Base-by-base conservation (phyloP, 495 filamentous ascomycete genomes). In the Annulohypoxylon maeteangense region DNA sequence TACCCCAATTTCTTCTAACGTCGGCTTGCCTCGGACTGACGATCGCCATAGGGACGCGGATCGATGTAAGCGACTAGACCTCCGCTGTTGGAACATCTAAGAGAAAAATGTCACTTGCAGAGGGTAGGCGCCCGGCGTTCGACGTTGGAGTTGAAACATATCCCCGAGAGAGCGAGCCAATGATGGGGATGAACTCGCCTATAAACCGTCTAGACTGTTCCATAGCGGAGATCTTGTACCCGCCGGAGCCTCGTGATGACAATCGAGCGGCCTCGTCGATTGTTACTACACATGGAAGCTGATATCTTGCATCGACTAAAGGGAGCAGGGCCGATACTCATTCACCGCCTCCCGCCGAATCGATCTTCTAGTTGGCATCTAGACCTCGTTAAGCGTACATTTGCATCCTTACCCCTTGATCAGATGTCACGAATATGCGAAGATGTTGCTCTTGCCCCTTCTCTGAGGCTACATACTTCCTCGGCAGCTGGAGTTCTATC, bases 11-110 rank as follows among this genome's bases (percentile, higher is more conserved):
- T 40, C 7, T 55, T 23, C 14, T 44, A 7, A n/a, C 4, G 3
- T 34, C 53, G 60, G 55, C 42, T 66, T 73, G 31, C 65, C 51
- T 69, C 55, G 65, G 70, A 47, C 55, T 65, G 48, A 62, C 34
- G 25, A 66, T 62, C 55, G 32, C 16, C 32, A 27, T 18, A 65
- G 45, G 25, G 51, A 11, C 10, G 45, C 16, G 50, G 38, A 22
- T 40, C n/a, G 44, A 54, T 12, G 45, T 12, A 7, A 32, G 10
- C 18, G n/a, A 27, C 23, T 50, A 51, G 20, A 31, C 11, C 23
- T 59, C 18, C 11, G 29, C 12, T 8, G 16, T n/a, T 54, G 58
- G 70, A 27, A 27, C n/a, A 44, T 36, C 34, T 14, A 11, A 16
- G 57, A 48, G 11, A n/a, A 40, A 53, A 58, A 16, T 45, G 6